Evolutionary conservation across 2,329 filamentous ascomycete species (phyloP), one percentile per base, ranked within the genome.

Genomic region (Furcasterigmium sp.): DNA sequence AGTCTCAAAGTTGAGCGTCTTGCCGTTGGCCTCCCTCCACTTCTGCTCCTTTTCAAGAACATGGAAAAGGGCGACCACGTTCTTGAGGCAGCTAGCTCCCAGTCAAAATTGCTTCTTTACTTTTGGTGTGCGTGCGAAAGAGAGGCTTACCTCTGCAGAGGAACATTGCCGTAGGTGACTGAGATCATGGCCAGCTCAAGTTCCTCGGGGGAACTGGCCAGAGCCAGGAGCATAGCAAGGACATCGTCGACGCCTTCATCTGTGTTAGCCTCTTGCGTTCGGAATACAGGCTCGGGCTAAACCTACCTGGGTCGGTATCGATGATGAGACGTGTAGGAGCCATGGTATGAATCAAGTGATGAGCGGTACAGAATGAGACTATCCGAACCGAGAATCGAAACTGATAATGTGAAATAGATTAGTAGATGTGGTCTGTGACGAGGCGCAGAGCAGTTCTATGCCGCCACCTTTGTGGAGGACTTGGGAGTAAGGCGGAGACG

Each of bases 151-250:
- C 82, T 91, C 49, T 90, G 76, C 14, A 95, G 80, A 53, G 91
- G 82, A 18, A 97, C 87, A 60, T 98, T 98, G 44, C 93, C 93
- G 63, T 93, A 96, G 1, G 91, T 95, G 47, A 96, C 76, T 2
- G 90, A 95, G 44, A 98, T 75, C 63, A 97, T 76, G 37, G 87
- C 65, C 28, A 97, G 72, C 61, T 97, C 88, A 18, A 97, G 73
- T 58, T 97, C 91, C 53, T 95, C 86, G 0, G 85, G 78, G 19
- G 79, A 81, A 26, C 88, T 83, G 42, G 89, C 85, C 47, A 97
- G 78, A 4, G 93, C 91, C 40, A 97, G 75, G 26, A 98, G 75
- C 62, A 97, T 77, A 37, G 90, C 91, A 48, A 97, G 74, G 42
- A 93, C 76, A 75, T 98, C 93, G 67, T 98, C 93, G 53, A 93